A percentile compares a stretch with the other conserved stretches of the same genome.
These are phyloP conservation scores for Lenwebbia sp. DNA, from an alignment of 345 rosid genomes.

Conservation along the genomic window DNA sequence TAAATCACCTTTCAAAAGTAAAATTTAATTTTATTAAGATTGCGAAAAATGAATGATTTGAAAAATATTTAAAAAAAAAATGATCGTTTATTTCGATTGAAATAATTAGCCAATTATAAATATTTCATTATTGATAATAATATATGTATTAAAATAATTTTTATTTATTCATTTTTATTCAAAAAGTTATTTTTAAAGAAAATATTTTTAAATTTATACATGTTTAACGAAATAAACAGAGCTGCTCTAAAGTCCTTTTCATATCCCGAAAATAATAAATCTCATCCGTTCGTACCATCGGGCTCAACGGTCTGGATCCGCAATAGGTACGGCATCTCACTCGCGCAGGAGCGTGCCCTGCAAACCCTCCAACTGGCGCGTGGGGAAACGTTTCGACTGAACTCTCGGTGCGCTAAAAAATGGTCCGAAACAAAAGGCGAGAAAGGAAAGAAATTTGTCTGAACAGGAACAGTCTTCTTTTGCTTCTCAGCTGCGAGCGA, in stretches of 20 bases:
- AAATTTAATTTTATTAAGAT: no score
- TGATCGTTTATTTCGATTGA: no score
- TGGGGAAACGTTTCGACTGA: not conserved
- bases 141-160: no score
- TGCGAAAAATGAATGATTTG: no score
- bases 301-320: not conserved
- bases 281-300: not conserved
- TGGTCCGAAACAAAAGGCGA: not conserved
- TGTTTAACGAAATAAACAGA: no score
- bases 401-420: not conserved
- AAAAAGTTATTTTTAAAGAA: no score
- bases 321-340: not conserved
- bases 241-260: not conserved
- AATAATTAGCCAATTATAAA: no score
- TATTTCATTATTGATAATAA: no score
- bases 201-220: no score
- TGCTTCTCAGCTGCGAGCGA: not conserved
- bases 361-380: not conserved
- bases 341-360: not conserved
- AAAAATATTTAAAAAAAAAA: no score
- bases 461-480: not conserved
- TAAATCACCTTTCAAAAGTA: no score
- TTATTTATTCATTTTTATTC: no score
- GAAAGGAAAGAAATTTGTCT: not conserved
- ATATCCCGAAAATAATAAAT: not conserved